phyloP scores from a whole-genome alignment of 306 rosid species.

The Carpinus fangiana region DNA sequence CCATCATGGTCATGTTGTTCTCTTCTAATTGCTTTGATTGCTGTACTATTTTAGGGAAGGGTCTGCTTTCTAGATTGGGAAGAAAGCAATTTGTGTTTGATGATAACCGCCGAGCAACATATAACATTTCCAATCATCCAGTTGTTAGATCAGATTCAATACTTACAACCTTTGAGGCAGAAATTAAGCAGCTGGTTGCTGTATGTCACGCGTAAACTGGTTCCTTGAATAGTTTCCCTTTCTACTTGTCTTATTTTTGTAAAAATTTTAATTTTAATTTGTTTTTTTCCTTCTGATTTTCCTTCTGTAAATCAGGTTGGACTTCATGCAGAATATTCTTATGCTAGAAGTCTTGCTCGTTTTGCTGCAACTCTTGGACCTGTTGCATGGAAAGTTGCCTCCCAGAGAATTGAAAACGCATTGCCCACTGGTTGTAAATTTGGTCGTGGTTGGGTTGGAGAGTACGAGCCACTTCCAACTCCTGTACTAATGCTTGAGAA shows the following conservation, averaged over 20 bases:
- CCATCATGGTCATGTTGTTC: slow-evolving; percentile 12
- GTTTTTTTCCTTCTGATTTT: slow-evolving; percentile 6
- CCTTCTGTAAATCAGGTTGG: slow-evolving; percentile 65
- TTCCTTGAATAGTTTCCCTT: slow-evolving; percentile 28
- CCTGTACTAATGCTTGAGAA: slow-evolving; percentile 76
- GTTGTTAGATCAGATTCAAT: slow-evolving; percentile 65
- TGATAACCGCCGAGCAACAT: slow-evolving; percentile 82
- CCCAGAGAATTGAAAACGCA: slow-evolving; percentile 84
- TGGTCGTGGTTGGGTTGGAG: slow-evolving; percentile 99
- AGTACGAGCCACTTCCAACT: slow-evolving; percentile 94
- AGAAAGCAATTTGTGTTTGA: slow-evolving; percentile 66
- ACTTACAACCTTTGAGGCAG: slow-evolving; percentile 79
- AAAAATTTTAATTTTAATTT: too few species aligned
- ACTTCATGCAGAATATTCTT: slow-evolving; percentile 93
- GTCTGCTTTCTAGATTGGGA: slow-evolving; percentile 63
- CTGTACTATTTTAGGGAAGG: slow-evolving; percentile 61
- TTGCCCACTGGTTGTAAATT: slow-evolving; percentile 82
- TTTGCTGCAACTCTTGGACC: slow-evolving; percentile 91
- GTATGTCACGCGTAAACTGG: slow-evolving; percentile 51
- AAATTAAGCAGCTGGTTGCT: slow-evolving; percentile 84
- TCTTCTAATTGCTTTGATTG: slow-evolving; percentile 33
- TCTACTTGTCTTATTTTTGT: slow-evolving; percentile 17
- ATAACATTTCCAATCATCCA: slow-evolving; percentile 54
- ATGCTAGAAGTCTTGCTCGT: slow-evolving; percentile 97
- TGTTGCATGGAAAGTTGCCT: slow-evolving; percentile 89